Evolutionary conservation across 2,329 filamentous ascomycete genomes (phyloP).

Genomic region (Cordyceps fumosorosea): DNA sequence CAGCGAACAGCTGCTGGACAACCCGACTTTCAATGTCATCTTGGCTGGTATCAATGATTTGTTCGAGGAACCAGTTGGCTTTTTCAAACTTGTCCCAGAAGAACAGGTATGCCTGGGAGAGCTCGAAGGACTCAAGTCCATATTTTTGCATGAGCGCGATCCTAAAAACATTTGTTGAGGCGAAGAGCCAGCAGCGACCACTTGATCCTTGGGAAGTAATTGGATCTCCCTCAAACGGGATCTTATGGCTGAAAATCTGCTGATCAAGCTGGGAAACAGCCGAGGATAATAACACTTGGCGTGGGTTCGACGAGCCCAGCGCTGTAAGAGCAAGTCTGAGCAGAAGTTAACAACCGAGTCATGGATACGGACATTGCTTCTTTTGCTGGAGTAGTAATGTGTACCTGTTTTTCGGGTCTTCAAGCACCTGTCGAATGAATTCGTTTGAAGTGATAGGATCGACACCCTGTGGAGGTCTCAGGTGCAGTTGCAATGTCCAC

Average conservation of each 20-base stretch:
- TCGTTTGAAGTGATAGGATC: neutral
- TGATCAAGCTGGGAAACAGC: conserved; percentile 59
- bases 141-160: conserved; percentile 83
- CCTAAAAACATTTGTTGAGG: conserved; percentile 84
- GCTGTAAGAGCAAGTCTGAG: conserved; percentile 67
- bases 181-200: conserved; percentile 88
- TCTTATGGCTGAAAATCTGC: conserved; percentile 77
- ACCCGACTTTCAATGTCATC: conserved; percentile 67
- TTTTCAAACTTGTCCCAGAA: conserved; percentile 96
- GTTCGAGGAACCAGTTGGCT: conserved; percentile 82
- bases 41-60: conserved; percentile 66
- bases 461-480: conserved; percentile 36
- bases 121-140: conserved; percentile 68
- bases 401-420: conserved; percentile 58
- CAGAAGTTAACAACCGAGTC: neutral
- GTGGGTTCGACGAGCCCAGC: conserved; percentile 60
- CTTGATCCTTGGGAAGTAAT: conserved; percentile 79
- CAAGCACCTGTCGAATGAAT: conserved; percentile 28
- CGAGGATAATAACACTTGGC: conserved; percentile 58
- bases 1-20: conserved; percentile 60
- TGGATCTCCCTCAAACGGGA: conserved; percentile 73
- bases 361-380: no score
- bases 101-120: conserved; percentile 84
- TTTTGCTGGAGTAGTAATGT: neutral
- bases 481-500: conserved; percentile 14